Conservation (phyloP, 2,329 filamentous ascomycete genomes). For the Nectriaceae sp. region DNA sequence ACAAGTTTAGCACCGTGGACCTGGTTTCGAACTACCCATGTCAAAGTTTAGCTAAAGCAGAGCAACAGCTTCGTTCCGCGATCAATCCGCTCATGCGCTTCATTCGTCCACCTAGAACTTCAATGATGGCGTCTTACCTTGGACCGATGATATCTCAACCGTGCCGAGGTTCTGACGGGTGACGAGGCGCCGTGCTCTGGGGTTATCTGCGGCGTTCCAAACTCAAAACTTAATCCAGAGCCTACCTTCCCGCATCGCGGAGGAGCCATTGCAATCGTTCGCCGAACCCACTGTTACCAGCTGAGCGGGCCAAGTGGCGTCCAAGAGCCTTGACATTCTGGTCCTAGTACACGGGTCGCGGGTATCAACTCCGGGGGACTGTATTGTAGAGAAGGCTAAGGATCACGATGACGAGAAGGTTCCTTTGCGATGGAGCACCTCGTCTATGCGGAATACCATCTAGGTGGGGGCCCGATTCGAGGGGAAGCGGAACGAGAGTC, state of each 20-base stretch:
- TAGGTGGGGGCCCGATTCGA: too few species aligned
- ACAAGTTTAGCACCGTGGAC: background rate
- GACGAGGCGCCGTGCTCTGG: background rate
- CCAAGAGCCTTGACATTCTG: background rate
- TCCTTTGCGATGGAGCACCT: too few species aligned
- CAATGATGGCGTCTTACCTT: constrained; percentile 23
- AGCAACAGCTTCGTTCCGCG: background rate
- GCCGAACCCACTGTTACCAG: background rate
- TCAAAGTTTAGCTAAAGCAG: background rate
- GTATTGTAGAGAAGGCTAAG: too few species aligned
- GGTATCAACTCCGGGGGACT: too few species aligned
- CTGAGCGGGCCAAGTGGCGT: background rate
- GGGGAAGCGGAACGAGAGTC: too few species aligned
- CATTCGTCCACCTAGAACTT: background rate
- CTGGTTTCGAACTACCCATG: background rate
- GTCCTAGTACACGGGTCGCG: too few species aligned
- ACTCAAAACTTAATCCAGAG: constrained; percentile 12
- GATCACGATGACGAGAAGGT: too few species aligned
- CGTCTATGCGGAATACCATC: too few species aligned
- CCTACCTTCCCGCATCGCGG: constrained; percentile 5
- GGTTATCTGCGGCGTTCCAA: constrained; percentile 2
- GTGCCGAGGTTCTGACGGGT: background rate
- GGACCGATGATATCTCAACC: constrained; percentile 21
- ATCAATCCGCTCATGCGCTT: background rate
- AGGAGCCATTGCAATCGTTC: background rate